Evolutionary conservation across 768 basidiomycete genomes (phyloP).

Genomic region (Agrocybe pediades): DNA sequence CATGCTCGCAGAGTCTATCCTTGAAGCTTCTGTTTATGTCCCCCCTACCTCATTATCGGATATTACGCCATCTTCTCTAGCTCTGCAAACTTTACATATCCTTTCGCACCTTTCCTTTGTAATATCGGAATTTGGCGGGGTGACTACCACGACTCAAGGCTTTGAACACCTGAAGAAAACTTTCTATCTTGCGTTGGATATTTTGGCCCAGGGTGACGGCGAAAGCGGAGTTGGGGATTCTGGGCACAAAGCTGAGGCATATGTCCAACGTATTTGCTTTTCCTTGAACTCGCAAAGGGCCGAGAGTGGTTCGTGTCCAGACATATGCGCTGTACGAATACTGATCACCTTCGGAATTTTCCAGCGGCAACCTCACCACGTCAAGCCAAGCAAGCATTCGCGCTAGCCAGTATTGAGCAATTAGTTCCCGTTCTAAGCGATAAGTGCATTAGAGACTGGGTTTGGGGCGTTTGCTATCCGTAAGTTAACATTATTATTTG

Average conservation of each 20-base stretch:
- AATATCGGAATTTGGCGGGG: constrained; percentile 78
- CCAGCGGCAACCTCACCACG: constrained; percentile 23
- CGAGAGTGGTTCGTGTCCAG: constrained; percentile 23
- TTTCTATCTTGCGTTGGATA: constrained; percentile 78
- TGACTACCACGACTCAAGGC: constrained; percentile 55
- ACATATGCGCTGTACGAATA: neutral
- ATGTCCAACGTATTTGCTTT: constrained; percentile 29
- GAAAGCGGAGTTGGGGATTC: constrained; percentile 10
- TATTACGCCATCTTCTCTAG: constrained; percentile 47
- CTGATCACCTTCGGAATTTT: constrained; percentile 6
- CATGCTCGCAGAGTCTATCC: constrained; percentile 66
- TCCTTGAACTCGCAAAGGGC: constrained; percentile 23
- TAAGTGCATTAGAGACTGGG: constrained; percentile 50
- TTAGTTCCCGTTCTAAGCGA: constrained; percentile 63
- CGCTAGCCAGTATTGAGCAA: constrained; percentile 77
- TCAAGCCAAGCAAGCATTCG: constrained; percentile 58
- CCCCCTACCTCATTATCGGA: constrained; percentile 34
- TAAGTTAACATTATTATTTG: constrained; percentile 7
- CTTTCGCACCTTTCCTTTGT: constrained; percentile 75
- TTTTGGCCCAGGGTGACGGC: constrained; percentile 49
- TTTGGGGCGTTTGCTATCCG: constrained; percentile 69
- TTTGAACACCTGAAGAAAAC: constrained; percentile 74
- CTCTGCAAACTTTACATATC: constrained; percentile 53
- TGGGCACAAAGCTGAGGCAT: constrained; percentile 26
- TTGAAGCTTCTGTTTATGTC: constrained; percentile 56